These are phyloP conservation scores for Sindora glabra DNA, from an alignment of 306 rosid genomes.

Conservation along the genomic window DNA sequence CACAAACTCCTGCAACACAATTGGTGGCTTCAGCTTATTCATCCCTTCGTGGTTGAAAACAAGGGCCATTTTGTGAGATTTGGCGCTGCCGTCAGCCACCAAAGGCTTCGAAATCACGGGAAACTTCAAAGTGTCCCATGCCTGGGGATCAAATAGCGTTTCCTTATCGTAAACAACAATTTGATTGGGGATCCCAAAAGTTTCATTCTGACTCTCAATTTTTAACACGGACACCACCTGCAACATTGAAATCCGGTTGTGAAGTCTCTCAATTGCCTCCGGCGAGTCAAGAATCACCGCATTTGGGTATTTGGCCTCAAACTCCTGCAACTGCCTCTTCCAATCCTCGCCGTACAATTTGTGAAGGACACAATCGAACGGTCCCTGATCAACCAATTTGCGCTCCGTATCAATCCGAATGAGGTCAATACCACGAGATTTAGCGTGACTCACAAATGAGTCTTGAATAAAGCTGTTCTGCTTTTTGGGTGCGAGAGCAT, in stretches of 20 bases:
- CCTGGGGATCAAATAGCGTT: constrained; percentile 46
- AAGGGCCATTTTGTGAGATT: constrained; percentile 80
- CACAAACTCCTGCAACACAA: constrained; percentile 83
- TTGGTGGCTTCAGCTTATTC: constrained; percentile 68
- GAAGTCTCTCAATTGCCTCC: constrained; percentile 12
- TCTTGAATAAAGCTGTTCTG: constrained; percentile 4
- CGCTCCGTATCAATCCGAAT: constrained; percentile 12
- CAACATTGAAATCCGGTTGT: constrained; percentile 27
- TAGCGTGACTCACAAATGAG: constrained; percentile 15
- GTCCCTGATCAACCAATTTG: constrained; percentile 22
- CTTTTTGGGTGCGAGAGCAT: constrained; percentile 30
- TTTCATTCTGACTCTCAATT: background rate
- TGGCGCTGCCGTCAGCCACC: constrained; percentile 89
- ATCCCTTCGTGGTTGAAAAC: constrained; percentile 58
- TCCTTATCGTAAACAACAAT: constrained; percentile 51
- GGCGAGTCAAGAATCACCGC: constrained; percentile 24
- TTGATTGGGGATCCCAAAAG: constrained; percentile 20
- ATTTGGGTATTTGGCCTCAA: constrained; percentile 11
- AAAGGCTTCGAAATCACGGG: constrained; percentile 82
- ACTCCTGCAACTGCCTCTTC: constrained; percentile 15
- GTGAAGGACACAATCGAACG: constrained; percentile 35
- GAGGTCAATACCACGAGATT: constrained; percentile 12
- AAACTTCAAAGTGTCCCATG: constrained; percentile 63
- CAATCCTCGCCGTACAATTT: constrained; percentile 15
- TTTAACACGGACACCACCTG: background rate